Percentiles rank a stretch among this genome's conserved stretches.
These are phyloP conservation scores for Phallus indusiatus DNA, from an alignment of 768 basidiomycete genomes.

Conservation along the genomic window DNA sequence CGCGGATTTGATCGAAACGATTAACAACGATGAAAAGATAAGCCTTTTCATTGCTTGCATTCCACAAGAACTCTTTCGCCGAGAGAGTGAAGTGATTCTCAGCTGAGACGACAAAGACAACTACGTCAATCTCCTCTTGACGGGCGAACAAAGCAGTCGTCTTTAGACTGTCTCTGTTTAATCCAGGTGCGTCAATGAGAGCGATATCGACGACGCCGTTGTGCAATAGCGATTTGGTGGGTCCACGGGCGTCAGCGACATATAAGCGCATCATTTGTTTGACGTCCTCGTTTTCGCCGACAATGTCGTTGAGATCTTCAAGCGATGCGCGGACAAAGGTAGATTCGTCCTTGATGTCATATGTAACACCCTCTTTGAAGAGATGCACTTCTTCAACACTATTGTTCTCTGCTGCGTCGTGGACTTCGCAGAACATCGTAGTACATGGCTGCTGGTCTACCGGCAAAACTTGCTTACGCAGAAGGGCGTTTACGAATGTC, in stretches of 20 bases:
- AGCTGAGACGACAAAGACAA: conserved; percentile 95
- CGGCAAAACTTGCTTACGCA: conserved; percentile 87
- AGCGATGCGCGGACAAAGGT: conserved; percentile 68
- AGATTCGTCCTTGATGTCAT: conserved; percentile 59
- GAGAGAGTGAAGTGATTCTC: conserved; percentile 98
- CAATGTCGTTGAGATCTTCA: conserved; percentile 66
- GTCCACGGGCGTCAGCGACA: conserved; percentile 68
- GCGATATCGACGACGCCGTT: conserved; percentile 97
- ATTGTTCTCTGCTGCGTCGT: conserved; percentile 74
- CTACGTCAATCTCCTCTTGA: conserved; percentile 96
- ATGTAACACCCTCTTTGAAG: conserved; percentile 55
- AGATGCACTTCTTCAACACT: conserved; percentile 83
- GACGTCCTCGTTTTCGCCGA: conserved; percentile 62
- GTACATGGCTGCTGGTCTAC: conserved; percentile 98
- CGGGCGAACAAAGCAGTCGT: conserved; percentile 93
- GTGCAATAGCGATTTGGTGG: conserved; percentile 78
- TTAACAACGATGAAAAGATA: conserved; percentile 98
- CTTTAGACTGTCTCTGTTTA: conserved; percentile 90
- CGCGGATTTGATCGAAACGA: conserved; percentile 90
- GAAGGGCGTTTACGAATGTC: conserved; percentile 92
- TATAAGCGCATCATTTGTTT: conserved; percentile 81
- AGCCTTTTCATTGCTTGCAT: conserved; percentile 93
- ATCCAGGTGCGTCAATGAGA: conserved; percentile 95
- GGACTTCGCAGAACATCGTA: conserved; percentile 94
- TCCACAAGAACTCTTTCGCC: conserved; percentile 87